A percentile compares a stretch with the other conserved stretches of the same genome.
These are phyloP conservation scores for Porphyridium purpureum DNA, from an alignment of 23 red algal species.

Conservation along the genomic window DNA sequence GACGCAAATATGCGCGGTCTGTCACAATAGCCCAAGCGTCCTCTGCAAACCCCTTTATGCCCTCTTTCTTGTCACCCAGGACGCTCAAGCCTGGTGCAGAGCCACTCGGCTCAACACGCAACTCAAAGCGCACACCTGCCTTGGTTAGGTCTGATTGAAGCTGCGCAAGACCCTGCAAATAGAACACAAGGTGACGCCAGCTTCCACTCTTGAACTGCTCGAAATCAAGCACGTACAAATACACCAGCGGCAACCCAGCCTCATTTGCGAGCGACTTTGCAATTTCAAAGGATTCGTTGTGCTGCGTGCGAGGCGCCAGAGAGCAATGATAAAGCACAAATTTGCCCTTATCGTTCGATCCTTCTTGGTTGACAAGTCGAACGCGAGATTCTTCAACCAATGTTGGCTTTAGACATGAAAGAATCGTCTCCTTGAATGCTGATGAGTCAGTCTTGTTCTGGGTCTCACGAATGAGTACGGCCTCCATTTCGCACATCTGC, in stretches of 20 bases:
- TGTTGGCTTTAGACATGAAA: too few relatives aligned
- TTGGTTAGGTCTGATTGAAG: too few relatives aligned
- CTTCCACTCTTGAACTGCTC: neutral
- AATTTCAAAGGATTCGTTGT: conserved; percentile 14
- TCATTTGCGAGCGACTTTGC: conserved; percentile 12
- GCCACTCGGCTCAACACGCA: conserved; percentile 1
- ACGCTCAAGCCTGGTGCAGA: neutral
- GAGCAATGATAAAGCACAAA: neutral
- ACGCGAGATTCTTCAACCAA: too few relatives aligned
- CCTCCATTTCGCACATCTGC: too few relatives aligned
- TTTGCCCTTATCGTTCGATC: neutral
- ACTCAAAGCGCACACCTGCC: neutral
- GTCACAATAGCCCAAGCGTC: conserved; percentile 11
- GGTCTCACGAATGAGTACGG: too few relatives aligned
- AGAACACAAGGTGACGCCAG: conserved; percentile 14
- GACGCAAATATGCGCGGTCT: conserved; percentile 6
- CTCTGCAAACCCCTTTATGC: conserved; percentile 1
- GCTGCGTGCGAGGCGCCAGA: neutral
- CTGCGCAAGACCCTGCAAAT: conserved; percentile 15
- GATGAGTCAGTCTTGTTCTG: too few relatives aligned
- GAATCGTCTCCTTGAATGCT: too few relatives aligned
- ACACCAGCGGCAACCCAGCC: conserved; percentile 9
- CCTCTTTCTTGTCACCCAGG: neutral
- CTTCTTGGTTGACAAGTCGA: too few relatives aligned
- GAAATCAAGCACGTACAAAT: conserved; percentile 4